phyloP scores from a whole-genome alignment of 805 yeast species.

The Saturnispora zaruensis region DNA sequence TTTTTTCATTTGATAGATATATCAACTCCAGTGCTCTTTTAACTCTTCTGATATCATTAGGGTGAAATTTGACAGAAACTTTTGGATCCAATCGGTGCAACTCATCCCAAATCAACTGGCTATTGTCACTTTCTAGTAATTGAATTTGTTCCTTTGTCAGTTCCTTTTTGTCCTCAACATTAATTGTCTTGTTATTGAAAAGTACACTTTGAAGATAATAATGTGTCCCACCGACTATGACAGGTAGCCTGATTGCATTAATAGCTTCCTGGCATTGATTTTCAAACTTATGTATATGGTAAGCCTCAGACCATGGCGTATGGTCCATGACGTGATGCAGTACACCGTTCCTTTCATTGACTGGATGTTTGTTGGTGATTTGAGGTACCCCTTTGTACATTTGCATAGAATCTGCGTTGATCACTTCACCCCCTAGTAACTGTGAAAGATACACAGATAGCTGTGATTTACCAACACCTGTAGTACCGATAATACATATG shows the following conservation, averaged over 20 bases:
- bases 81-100: conserved; percentile 56
- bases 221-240: conserved; percentile 93
- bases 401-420: conserved; percentile 97
- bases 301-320: conserved; percentile 71
- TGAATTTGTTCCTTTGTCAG: conserved; percentile 27
- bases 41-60: conserved; percentile 75
- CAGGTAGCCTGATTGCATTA: conserved; percentile 69
- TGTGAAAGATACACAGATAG: conserved; percentile 73
- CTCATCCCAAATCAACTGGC: conserved; percentile 38
- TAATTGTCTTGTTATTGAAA: conserved; percentile 59
- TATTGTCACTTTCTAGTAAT: conserved; percentile 51
- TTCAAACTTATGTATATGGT: conserved; percentile 70
- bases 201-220: conserved; percentile 77
- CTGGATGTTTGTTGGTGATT: conserved; percentile 89
- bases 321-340: conserved; percentile 87
- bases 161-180: conserved; percentile 13
- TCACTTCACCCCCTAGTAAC: conserved; percentile 73
- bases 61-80: conserved; percentile 79
- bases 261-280: conserved; percentile 59
- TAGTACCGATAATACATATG: conserved; percentile 55
- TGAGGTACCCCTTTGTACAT: conserved; percentile 66
- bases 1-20: conserved; percentile 52
- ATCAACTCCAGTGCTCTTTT: conserved; percentile 75
- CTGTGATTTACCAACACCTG: conserved; percentile 95
- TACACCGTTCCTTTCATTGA: conserved; percentile 62